A percentile compares a stretch with the other conserved stretches of the same genome.
These are phyloP conservation scores for Eimeria necatrix DNA, from an alignment of 169 alveolate species.

Conservation along the genomic window DNA sequence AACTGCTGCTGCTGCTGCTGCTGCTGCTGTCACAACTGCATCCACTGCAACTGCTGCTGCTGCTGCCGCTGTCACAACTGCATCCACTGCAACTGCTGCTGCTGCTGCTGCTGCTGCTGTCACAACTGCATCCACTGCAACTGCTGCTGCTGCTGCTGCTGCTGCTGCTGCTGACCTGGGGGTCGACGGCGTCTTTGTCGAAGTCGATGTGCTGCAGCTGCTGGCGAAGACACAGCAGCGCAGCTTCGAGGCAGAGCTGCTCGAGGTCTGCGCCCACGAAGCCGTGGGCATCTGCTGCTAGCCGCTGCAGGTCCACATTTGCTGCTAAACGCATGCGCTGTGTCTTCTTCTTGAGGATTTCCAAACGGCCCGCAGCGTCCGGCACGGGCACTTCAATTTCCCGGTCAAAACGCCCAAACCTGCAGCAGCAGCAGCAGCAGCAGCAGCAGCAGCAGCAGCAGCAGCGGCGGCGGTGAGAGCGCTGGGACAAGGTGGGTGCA, in stretches of 20 bases:
- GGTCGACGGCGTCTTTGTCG: slow-evolving; percentile 97
- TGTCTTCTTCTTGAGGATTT: slow-evolving; percentile 92
- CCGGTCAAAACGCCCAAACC: slow-evolving; percentile 93
- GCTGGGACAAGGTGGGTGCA: not conserved
- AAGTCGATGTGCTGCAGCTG: slow-evolving; percentile 98
- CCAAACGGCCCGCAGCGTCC: slow-evolving; percentile 93
- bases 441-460: not conserved
- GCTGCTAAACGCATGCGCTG: slow-evolving; percentile 90
- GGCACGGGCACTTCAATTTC: slow-evolving; percentile 93
- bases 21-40: too few species aligned
- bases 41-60: too few species aligned
- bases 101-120: too few species aligned
- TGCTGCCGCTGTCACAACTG: too few species aligned
- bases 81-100: too few species aligned
- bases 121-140: slow-evolving; percentile 11
- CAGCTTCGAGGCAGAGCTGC: slow-evolving; percentile 97
- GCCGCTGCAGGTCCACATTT: slow-evolving; percentile 90
- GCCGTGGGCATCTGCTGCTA: slow-evolving; percentile 96
- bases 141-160: not conserved
- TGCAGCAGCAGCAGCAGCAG: slow-evolving; percentile 47
- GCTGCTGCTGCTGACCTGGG: slow-evolving; percentile 88
- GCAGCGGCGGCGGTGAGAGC: not conserved
- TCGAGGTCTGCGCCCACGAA: slow-evolving; percentile 96
- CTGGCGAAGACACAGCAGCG: slow-evolving; percentile 98
- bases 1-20: too few species aligned